These are phyloP conservation scores for Trypanosomatidae sp. DNA, from an alignment of 208 protist species.

Conservation along the genomic window DNA sequence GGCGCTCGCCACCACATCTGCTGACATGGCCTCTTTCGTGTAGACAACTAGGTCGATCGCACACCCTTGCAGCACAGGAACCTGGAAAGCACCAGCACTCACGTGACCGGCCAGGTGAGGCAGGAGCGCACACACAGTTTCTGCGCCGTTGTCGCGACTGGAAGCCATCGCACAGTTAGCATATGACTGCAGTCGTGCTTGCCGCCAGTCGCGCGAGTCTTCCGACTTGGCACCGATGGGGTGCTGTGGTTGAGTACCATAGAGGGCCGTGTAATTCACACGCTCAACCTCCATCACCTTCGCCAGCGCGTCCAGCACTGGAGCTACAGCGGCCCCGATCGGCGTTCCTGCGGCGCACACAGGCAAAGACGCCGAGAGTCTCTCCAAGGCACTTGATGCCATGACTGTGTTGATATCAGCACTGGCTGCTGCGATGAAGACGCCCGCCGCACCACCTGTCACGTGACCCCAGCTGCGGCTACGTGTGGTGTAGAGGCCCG, in stretches of 20 bases:
- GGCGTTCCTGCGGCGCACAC: slow-evolving; percentile 97
- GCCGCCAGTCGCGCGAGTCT: slow-evolving; percentile 95
- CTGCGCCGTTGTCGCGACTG: slow-evolving; percentile 94
- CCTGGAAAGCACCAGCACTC: slow-evolving; percentile 96
- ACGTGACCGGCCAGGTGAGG: slow-evolving; percentile 71
- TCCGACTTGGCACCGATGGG: slow-evolving; percentile 94
- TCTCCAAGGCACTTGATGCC: slow-evolving; percentile 94
- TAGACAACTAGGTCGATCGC: slow-evolving; percentile 96
- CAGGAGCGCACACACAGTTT: slow-evolving; percentile 95
- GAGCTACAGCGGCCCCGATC: slow-evolving; percentile 99
- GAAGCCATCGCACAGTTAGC: slow-evolving; percentile 95
- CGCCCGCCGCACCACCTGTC: slow-evolving; percentile 94
- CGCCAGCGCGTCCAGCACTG: slow-evolving; percentile 94
- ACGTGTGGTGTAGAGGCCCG: slow-evolving; percentile 96
- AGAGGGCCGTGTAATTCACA: slow-evolving; percentile 98
- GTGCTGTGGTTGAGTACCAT: slow-evolving; percentile 95
- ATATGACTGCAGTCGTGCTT: slow-evolving; percentile 68
- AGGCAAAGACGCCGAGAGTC: slow-evolving; percentile 54
- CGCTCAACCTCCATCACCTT: slow-evolving; percentile 94
- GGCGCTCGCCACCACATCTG: slow-evolving; percentile 88
- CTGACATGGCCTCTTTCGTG: slow-evolving; percentile 85
- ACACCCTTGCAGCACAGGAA: slow-evolving; percentile 97
- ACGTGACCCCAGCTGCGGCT: slow-evolving; percentile 92
- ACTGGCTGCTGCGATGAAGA: slow-evolving; percentile 98
- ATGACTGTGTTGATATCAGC: slow-evolving; percentile 95